Conservation (phyloP, 192 early-diverging fungal species). For the Rhizoclosmatium sp. region DNA sequence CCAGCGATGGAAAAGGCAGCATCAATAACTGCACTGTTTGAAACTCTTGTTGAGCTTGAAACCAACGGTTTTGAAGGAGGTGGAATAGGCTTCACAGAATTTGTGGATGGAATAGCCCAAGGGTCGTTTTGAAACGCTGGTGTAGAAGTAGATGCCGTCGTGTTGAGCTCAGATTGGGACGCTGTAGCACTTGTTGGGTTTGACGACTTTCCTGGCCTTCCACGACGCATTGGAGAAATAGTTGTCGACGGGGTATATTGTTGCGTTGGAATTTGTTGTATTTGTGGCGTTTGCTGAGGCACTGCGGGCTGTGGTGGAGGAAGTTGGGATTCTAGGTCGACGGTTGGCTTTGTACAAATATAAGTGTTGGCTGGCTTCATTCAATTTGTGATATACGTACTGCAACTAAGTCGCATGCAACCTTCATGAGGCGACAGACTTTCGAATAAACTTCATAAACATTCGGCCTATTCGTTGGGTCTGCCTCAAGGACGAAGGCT, state of each 20-base stretch:
- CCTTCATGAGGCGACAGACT: slow-evolving; percentile 68
- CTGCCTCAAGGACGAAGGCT: slow-evolving; percentile 79
- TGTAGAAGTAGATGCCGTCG: not conserved
- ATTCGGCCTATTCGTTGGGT: slow-evolving; percentile 76
- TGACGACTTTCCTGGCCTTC: slow-evolving; percentile 62
- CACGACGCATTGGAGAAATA: slow-evolving; percentile 89
- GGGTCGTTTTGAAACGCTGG: not conserved
- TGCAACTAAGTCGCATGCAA: slow-evolving; percentile 64
- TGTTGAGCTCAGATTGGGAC: not conserved
- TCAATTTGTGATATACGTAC: not conserved
- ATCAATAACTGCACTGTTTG: slow-evolving; percentile 3
- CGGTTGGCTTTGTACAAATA: not conserved
- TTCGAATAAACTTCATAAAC: slow-evolving; percentile 80
- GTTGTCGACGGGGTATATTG: slow-evolving; percentile 35
- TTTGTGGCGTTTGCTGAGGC: slow-evolving; percentile 8
- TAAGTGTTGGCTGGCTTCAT: slow-evolving; percentile 13
- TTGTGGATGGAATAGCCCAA: not conserved
- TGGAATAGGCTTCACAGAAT: not conserved
- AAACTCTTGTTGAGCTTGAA: not conserved
- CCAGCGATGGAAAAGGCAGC: not conserved
- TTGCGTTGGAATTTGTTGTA: not conserved
- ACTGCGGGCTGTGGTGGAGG: slow-evolving; percentile 24
- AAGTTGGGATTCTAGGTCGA: not conserved
- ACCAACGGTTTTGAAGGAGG: slow-evolving; percentile 9
- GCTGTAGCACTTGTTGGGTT: not conserved